phyloP scores from a whole-genome alignment of 1,284 basidiomycete genomes.

The Pyrrhoderma lamaoense region DNA sequence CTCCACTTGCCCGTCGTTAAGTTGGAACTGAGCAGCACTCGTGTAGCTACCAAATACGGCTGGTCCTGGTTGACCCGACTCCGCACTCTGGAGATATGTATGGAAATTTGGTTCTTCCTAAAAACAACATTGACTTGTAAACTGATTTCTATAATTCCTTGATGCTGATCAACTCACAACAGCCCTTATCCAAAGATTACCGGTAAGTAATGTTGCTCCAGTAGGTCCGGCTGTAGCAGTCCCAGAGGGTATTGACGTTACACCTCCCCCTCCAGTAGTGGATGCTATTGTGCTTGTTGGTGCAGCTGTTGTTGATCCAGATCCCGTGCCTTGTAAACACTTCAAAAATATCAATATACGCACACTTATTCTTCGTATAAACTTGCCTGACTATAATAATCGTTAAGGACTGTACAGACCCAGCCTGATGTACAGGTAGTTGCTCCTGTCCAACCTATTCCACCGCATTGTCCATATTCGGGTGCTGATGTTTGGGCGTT shows the following conservation, averaged over 20 bases:
- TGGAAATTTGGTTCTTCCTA: constrained; percentile 60
- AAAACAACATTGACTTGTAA: too few relatives aligned
- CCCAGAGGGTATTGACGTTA: constrained; percentile 27
- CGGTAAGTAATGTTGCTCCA: constrained; percentile 33
- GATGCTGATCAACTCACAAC: constrained; percentile 35
- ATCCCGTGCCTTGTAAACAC: constrained; percentile 37
- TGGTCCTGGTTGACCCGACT: constrained; percentile 34
- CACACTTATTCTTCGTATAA: neutral
- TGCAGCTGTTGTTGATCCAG: constrained; percentile 11
- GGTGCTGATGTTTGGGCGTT: constrained; percentile 25
- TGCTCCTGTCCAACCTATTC: constrained; percentile 43
- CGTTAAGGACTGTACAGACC: constrained; percentile 38
- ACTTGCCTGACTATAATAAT: constrained; percentile 32
- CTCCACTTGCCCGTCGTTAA: constrained; percentile 45
- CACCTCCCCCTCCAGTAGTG: constrained; percentile 28
- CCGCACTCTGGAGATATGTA: constrained; percentile 51
- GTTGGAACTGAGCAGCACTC: constrained; percentile 48
- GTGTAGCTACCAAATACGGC: constrained; percentile 45
- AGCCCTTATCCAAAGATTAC: constrained; percentile 53
- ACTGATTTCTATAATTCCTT: too few relatives aligned
- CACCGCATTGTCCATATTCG: constrained; percentile 36
- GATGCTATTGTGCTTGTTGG: constrained; percentile 5
- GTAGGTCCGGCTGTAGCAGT: constrained; percentile 20
- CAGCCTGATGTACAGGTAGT: constrained; percentile 42
- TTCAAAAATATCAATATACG: constrained; percentile 25